Base-by-base conservation (phyloP, 2,329 filamentous ascomycete genomes). In the Dactylellina haptotyla region DNA sequence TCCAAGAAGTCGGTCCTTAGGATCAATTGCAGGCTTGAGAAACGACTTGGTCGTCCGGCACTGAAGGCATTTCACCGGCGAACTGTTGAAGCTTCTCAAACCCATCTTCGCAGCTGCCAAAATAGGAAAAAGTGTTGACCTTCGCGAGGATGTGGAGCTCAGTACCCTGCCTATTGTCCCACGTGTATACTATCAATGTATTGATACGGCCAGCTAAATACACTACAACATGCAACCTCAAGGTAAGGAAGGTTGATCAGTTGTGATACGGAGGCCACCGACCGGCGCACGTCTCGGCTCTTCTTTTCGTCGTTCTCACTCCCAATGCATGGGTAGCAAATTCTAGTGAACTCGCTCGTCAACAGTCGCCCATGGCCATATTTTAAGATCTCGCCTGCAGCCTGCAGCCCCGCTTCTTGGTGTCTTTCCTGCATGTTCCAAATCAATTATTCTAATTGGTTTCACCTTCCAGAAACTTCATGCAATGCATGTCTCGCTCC, bases 401-500 rank as follows among this genome's bases (percentile, higher is more conserved):
- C 3, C 23, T 18, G 20, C 30, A 23, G 51, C 50, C 66, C 50
- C 43, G 51, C 66, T 48, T 39, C 16, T 62, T 18, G 14, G 26
- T 20, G 16, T 45, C 41, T 23, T n/a, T 16, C 28, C 12, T 57
- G 50, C 53, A 57, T 63, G 57, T 34, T 51, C 45, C 41, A 58
- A 59, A 56, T 28, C 10, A 14, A 32, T 4, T 9, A 8, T 5
- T 61, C 10, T 54, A 20, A 50, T 65, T 50, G 37, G 32, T n/a
- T 32, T 51, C 51, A 46, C 41, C 39, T 62, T 59, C 53, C 43
- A 54, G 53, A 58, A 53, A 20, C 8, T 26, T 37, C 37, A 65
- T 58, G 57, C 62, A 56, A 57, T 72, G 59, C 67, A 59, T 65
- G 67, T 66, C 54, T 73, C 41, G 57, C 54, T 61, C 51, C n/a